phyloP scores from a whole-genome alignment of 495 filamentous ascomycete genomes.

The Penicillium egyptiacum region DNA sequence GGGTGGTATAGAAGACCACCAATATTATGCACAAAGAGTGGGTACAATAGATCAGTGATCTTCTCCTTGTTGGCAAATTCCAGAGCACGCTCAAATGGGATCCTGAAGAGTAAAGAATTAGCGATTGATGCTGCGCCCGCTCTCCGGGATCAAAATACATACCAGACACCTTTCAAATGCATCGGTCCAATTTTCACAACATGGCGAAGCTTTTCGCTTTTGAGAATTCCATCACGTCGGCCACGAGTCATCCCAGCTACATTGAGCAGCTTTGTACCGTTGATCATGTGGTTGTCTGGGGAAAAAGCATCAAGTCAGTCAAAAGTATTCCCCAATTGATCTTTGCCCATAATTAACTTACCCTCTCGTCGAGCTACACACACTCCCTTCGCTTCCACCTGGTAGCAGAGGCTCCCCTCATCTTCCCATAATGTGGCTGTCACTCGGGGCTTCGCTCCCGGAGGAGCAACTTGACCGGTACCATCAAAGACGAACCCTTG shows the following conservation, averaged over 20 bases:
- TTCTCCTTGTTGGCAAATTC: constrained; percentile 99
- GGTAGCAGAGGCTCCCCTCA: constrained; percentile 95
- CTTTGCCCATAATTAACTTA: constrained; percentile 39
- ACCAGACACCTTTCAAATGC: constrained; percentile 99
- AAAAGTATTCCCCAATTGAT: neutral
- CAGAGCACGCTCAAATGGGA: constrained; percentile 92
- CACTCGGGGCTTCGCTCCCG: constrained; percentile 97
- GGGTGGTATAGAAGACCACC: constrained; percentile 92
- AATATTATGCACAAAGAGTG: constrained; percentile 97
- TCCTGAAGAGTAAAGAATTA: constrained; percentile 55
- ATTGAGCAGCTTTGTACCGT: constrained; percentile 94
- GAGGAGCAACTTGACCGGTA: constrained; percentile 88
- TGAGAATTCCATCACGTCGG: constrained; percentile 91
- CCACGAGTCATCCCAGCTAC: constrained; percentile 98
- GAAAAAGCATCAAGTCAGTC: constrained; percentile 9
- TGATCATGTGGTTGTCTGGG: constrained; percentile 99
- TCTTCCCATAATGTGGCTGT: constrained; percentile 98
- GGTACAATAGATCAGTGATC: constrained; percentile 93
- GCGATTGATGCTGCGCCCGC: neutral
- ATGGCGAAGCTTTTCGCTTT: constrained; percentile 94
- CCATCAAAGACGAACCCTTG: constrained; percentile 69
- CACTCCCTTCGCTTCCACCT: constrained; percentile 94
- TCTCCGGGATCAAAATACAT: constrained; percentile 34
- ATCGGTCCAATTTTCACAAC: constrained; percentile 99
- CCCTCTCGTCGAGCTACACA: constrained; percentile 95